phyloP scores from a whole-genome alignment of 768 basidiomycete species.

The Mycena crocata region DNA sequence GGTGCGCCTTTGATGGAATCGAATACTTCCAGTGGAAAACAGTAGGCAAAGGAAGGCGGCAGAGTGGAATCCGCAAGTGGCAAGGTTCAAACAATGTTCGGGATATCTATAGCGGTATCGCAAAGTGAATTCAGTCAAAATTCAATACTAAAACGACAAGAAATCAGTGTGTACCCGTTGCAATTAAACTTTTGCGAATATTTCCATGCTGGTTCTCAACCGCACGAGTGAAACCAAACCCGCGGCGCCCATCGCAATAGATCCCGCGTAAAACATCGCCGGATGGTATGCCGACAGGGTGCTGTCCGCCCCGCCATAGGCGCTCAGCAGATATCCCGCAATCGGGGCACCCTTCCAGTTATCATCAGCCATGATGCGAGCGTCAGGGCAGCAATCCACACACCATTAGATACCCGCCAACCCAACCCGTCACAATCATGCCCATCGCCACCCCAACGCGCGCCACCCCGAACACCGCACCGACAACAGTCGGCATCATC shows the following conservation, averaged over 20 bases:
- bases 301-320: conserved; percentile 36
- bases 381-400: neutral
- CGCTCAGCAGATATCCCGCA: conserved; percentile 42
- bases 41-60: no score
- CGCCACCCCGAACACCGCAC: conserved; percentile 42
- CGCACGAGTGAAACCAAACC: conserved; percentile 31
- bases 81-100: no score
- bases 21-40: no score
- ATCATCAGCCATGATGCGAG: no score
- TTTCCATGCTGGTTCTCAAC: conserved; percentile 4
- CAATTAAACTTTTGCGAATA: conserved; percentile 28
- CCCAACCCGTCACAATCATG: conserved; percentile 47
- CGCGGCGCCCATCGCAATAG: conserved; percentile 40
- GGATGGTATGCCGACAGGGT: conserved; percentile 41
- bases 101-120: no score
- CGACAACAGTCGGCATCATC: conserved; percentile 46
- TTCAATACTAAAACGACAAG: no score
- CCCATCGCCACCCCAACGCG: conserved; percentile 46
- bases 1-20: no score
- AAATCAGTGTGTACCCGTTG: no score
- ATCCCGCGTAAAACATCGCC: conserved; percentile 44
- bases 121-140: no score
- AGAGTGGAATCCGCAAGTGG: no score
- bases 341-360: conserved; percentile 45
- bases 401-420: conserved; percentile 38